Evolutionary conservation across 108 stramenopile genomes (phyloP).

Genomic region (Pseudonitzschia pungens): DNA sequence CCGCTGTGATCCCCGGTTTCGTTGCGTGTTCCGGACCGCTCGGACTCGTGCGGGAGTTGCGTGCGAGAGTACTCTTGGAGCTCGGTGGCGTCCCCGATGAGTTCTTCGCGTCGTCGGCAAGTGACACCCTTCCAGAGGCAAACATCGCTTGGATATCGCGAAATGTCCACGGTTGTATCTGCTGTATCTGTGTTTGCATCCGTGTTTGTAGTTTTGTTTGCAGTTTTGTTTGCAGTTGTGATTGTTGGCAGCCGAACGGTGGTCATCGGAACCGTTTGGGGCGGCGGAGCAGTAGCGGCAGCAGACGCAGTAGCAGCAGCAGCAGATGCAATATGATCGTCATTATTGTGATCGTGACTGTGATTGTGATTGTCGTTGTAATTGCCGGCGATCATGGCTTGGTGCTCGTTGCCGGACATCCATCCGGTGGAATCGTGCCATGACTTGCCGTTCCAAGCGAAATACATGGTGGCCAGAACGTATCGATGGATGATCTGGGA

Average conservation of each 20-base stretch:
- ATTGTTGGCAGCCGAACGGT: no score
- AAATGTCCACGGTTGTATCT: no score
- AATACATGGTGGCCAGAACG: slow-evolving; percentile 7
- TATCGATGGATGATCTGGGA: neutral
- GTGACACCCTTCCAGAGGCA: slow-evolving; percentile 1
- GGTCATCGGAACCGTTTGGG: no score
- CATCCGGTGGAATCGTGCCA: neutral
- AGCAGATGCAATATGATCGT: no score
- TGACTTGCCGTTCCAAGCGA: slow-evolving; percentile 10
- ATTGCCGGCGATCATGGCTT: neutral
- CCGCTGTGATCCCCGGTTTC: neutral
- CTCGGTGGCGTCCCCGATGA: neutral
- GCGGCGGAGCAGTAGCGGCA: no score
- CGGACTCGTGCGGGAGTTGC: no score
- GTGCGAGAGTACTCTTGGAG: neutral
- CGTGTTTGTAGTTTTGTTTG: neutral
- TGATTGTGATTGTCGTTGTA: neutral
- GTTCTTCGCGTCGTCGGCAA: neutral
- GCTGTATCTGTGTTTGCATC: neutral
- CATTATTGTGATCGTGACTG: no score
- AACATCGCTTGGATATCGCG: neutral
- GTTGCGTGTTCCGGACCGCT: no score
- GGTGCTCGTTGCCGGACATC: neutral
- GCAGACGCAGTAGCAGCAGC: no score
- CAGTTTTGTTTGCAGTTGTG: neutral